Evolutionary conservation across 305 asterid species (phyloP).

Genomic region (Ajuga reptans): DNA sequence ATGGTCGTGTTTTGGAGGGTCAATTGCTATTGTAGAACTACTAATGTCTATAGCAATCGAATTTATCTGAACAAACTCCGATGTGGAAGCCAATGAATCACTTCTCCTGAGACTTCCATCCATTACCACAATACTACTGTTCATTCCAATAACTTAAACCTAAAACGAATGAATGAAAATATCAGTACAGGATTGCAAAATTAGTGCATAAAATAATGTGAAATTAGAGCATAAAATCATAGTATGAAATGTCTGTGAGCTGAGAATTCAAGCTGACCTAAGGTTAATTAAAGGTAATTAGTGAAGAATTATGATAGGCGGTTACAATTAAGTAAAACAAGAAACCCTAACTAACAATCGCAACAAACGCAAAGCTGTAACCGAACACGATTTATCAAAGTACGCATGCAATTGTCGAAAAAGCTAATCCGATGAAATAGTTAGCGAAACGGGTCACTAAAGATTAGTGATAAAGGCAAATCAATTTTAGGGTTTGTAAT

Average conservation of each 20-base stretch:
- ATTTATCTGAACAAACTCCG: conserved; percentile 41
- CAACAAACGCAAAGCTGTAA: background rate
- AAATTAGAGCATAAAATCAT: too few relatives aligned
- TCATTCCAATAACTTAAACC: conserved; percentile 37
- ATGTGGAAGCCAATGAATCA: conserved; percentile 28
- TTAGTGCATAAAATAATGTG: conserved; percentile 18
- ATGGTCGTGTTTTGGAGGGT: conserved; percentile 36
- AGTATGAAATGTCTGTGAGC: background rate
- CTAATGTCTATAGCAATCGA: conserved; percentile 50
- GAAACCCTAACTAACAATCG: conserved; percentile 33
- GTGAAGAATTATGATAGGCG: too few relatives aligned
- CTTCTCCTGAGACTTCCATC: conserved; percentile 26
- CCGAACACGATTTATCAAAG: background rate
- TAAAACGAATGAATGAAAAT: conserved; percentile 9
- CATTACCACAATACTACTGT: conserved; percentile 23
- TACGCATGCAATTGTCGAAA: background rate
- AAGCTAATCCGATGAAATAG: background rate
- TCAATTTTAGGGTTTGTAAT: conserved; percentile 34
- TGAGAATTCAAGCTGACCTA: too few relatives aligned
- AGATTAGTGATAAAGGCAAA: conserved; percentile 6
- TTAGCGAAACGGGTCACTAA: conserved; percentile 10
- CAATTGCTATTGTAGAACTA: conserved; percentile 29
- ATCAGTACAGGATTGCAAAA: conserved; percentile 4
- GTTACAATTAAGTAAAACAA: too few relatives aligned
- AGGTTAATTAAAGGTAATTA: too few relatives aligned